Conservation (phyloP, 352 stramenopile species). For the Thraustotheca clavata region DNA sequence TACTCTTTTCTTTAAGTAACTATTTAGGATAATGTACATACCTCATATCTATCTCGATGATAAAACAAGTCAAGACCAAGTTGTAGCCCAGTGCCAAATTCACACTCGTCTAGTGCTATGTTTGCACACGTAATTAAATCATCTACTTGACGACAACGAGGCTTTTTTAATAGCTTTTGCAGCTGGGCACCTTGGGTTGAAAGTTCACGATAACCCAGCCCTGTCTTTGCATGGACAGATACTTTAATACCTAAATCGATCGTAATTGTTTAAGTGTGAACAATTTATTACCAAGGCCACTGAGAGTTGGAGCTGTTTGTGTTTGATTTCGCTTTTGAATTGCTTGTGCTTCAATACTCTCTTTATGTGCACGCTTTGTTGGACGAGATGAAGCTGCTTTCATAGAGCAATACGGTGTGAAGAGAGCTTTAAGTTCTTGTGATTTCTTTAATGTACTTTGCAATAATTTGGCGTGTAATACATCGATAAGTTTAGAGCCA, state of each 20-base stretch:
- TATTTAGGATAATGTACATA: constrained; percentile 11
- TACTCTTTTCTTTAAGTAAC: constrained; percentile 11
- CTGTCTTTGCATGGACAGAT: constrained; percentile 37
- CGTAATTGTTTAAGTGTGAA: constrained; percentile 27
- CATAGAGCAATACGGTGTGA: not conserved
- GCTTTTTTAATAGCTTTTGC: constrained; percentile 27
- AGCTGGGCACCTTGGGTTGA: constrained; percentile 32
- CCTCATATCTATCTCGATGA: constrained; percentile 31
- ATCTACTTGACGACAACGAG: constrained; percentile 27
- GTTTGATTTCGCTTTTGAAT: not conserved
- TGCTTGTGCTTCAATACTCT: not conserved
- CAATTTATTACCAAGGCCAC: constrained; percentile 24
- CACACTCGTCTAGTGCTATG: constrained; percentile 60
- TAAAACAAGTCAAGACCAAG: constrained; percentile 56
- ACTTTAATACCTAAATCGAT: constrained; percentile 53
- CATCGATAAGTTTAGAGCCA: constrained; percentile 32
- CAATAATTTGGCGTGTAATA: constrained; percentile 25
- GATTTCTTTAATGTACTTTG: not conserved
- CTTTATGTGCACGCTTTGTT: not conserved
- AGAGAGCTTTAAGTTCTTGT: not conserved
- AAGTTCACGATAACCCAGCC: constrained; percentile 44
- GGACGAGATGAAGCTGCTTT: not conserved
- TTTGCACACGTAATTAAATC: constrained; percentile 53
- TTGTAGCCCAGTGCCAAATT: constrained; percentile 55
- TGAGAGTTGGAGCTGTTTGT: constrained; percentile 21